Conservation (phyloP, 768 basidiomycete species). For the Mycena rosella region DNA sequence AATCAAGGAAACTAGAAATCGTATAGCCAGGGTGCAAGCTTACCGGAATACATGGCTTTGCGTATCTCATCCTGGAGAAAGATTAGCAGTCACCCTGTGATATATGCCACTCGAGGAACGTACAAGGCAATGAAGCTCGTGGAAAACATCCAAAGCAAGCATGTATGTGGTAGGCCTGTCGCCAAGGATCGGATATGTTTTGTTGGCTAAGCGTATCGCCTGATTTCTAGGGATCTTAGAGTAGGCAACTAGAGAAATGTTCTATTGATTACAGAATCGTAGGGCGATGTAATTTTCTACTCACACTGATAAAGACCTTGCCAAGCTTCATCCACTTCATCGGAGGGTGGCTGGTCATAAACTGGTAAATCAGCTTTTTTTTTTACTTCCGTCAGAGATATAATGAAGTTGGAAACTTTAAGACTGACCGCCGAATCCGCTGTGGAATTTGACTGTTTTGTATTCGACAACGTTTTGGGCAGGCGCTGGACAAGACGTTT, state of each 20-base stretch:
- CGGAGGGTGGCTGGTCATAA: constrained; percentile 40
- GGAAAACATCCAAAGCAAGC: constrained; percentile 41
- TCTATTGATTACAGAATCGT: neutral
- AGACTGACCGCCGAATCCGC: constrained; percentile 40
- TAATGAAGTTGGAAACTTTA: no score
- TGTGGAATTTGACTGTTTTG: constrained; percentile 41
- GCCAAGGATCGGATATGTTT: constrained; percentile 41
- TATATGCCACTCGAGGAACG: neutral
- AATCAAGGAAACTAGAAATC: neutral
- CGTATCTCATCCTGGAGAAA: constrained; percentile 37
- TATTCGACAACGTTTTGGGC: constrained; percentile 39
- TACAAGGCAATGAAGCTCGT: constrained; percentile 44
- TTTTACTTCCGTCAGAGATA: no score
- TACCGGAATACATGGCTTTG: constrained; percentile 38
- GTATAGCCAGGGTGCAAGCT: neutral
- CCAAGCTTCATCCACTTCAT: constrained; percentile 43
- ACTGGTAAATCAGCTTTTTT: constrained; percentile 32
- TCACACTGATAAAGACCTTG: constrained; percentile 39
- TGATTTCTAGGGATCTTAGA: constrained; percentile 41
- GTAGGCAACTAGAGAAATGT: constrained; percentile 37
- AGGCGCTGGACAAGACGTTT: constrained; percentile 33
- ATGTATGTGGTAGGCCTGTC: constrained; percentile 41
- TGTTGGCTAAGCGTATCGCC: constrained; percentile 40
- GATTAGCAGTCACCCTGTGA: neutral
- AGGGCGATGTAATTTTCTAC: neutral